Conservation (phyloP, 148 eudicot genomes). For the Bassia scoparia region DNA sequence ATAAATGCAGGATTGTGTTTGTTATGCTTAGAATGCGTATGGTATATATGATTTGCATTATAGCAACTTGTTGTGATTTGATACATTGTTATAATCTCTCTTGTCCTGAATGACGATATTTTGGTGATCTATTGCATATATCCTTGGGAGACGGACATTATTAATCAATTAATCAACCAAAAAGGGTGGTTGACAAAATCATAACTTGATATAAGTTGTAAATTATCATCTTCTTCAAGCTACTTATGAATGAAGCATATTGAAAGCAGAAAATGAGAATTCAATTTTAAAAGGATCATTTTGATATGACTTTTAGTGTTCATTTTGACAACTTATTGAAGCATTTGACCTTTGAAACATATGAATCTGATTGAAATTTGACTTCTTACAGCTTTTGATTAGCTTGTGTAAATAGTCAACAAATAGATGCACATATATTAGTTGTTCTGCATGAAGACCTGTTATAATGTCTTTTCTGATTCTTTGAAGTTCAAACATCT, state of each 20-base stretch:
- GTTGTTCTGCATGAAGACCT: background rate
- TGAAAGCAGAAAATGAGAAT: background rate
- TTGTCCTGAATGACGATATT: too few relatives aligned
- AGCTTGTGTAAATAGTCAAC: background rate
- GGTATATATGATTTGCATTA: too few relatives aligned
- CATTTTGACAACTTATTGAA: background rate
- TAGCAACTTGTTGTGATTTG: too few relatives aligned
- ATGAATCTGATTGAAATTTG: background rate
- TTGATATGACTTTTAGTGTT: background rate
- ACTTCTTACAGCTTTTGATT: background rate
- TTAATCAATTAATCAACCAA: too few relatives aligned
- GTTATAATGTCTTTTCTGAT: background rate
- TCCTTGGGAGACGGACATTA: too few relatives aligned
- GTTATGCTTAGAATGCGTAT: background rate
- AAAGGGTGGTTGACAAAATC: too few relatives aligned
- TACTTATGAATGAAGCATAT: background rate
- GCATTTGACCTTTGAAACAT: background rate
- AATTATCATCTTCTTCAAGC: background rate
- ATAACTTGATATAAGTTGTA: background rate
- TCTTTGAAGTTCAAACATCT: background rate
- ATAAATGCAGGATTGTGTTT: background rate
- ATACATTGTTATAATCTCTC: too few relatives aligned
- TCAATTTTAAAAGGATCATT: background rate
- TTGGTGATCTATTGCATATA: too few relatives aligned
- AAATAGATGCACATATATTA: background rate